A percentile compares a stretch with the other conserved stretches of the same genome.
Evolutionary conservation across 2,329 filamentous ascomycete species (phyloP).

Genomic region (Penicillium sp.): DNA sequence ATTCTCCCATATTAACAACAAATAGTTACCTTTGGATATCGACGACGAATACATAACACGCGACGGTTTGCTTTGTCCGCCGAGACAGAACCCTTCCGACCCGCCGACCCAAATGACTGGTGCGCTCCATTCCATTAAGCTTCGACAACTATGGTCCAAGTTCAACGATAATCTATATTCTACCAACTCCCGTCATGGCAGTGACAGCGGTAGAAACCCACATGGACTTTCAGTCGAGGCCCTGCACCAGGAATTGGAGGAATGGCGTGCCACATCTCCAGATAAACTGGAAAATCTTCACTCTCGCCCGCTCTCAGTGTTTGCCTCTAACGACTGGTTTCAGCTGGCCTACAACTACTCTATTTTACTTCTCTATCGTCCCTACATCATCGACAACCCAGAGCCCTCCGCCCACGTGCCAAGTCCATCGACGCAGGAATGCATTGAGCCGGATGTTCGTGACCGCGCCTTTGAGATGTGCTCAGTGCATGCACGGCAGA

Average conservation of each 20-base stretch:
- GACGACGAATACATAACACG: constrained; percentile 16
- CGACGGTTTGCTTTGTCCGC: constrained; percentile 6
- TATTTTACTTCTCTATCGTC: constrained; percentile 36
- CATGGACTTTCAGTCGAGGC: constrained; percentile 11
- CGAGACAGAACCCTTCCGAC: constrained; percentile 8
- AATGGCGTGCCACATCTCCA: constrained; percentile 21
- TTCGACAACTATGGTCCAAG: constrained; percentile 24
- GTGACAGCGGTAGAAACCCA: constrained; percentile 7
- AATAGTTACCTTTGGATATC: constrained; percentile 14
- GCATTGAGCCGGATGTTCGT: constrained; percentile 1
- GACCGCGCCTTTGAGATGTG: constrained; percentile 12
- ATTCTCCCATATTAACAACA: neutral
- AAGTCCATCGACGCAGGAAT: neutral
- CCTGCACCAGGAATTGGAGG: constrained; percentile 21
- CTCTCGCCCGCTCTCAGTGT: constrained; percentile 23
- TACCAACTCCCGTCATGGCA: constrained; percentile 14
- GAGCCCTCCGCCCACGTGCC: neutral
- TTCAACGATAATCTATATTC: constrained; percentile 20
- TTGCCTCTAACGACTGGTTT: constrained; percentile 38
- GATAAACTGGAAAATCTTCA: constrained; percentile 15
- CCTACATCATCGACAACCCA: constrained; percentile 12
- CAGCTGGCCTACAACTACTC: constrained; percentile 37
- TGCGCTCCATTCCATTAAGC: constrained; percentile 23
- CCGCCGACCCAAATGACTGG: constrained; percentile 22
- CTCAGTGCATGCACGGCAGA: constrained; percentile 18